A percentile compares a stretch with the other conserved stretches of the same genome.
Evolutionary conservation across 192 early-diverging fungal genomes (phyloP).

Genomic region (Spinellus fusiger): DNA sequence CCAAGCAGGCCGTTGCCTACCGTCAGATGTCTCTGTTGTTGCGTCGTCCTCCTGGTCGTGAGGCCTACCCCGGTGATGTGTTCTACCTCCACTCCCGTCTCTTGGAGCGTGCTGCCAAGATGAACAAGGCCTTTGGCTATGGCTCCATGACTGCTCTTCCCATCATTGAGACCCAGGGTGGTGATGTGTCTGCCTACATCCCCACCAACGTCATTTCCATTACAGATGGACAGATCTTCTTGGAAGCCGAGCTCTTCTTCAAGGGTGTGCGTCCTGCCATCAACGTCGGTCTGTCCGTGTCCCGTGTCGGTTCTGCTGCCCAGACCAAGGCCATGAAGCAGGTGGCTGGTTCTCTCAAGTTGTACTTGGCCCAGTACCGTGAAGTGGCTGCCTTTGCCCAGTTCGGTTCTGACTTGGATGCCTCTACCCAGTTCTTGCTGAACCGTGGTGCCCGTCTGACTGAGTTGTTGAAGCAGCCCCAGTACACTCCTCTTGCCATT

Average conservation of each 20-base stretch:
- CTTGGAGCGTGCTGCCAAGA: conserved; percentile 98
- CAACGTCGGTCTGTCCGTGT: conserved; percentile 99
- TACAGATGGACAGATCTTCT: conserved; percentile 99
- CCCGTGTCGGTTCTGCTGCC: conserved; percentile 98
- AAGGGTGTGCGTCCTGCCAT: conserved; percentile 99
- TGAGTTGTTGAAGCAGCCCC: conserved; percentile 98
- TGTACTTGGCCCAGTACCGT: conserved; percentile 99
- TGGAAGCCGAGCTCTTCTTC: conserved; percentile 99
- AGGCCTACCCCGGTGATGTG: conserved; percentile 99
- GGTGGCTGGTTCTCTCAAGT: conserved; percentile 99
- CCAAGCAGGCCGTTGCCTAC: conserved; percentile 99
- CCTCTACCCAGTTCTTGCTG: conserved; percentile 97
- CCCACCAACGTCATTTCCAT: conserved; percentile 99
- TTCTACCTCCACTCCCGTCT: conserved; percentile 99
- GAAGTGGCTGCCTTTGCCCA: conserved; percentile 99
- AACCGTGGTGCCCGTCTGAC: conserved; percentile 99
- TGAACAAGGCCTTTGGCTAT: conserved; percentile 91
- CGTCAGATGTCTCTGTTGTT: conserved; percentile 99
- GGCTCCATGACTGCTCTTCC: conserved; percentile 98
- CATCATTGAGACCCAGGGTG: conserved; percentile 99
- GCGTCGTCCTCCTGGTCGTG: conserved; percentile 99
- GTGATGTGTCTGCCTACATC: conserved; percentile 99
- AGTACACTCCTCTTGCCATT: conserved; percentile 92
- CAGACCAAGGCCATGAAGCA: conserved; percentile 99
- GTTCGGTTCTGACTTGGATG: conserved; percentile 99